phyloP scores from a whole-genome alignment of 306 rosid genomes.

The Glycine latifolia region DNA sequence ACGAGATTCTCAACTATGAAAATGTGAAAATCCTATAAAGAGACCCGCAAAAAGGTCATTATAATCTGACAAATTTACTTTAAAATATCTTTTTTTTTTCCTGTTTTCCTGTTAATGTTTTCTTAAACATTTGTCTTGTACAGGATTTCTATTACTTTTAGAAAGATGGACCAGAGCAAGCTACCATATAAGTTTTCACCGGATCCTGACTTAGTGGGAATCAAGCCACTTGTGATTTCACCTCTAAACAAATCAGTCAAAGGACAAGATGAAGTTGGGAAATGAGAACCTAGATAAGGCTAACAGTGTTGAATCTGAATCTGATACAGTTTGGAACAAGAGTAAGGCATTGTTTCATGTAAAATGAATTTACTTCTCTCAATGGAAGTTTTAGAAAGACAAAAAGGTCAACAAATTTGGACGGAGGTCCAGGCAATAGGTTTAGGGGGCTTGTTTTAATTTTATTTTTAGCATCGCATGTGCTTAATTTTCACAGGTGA shows the following conservation, averaged over 20 bases:
- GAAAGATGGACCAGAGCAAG: slow-evolving; percentile 65
- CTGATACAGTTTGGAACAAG: neutral
- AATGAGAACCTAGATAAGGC: slow-evolving; percentile 9
- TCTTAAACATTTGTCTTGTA: slow-evolving; percentile 12
- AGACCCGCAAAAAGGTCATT: slow-evolving; percentile 52
- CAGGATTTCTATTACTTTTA: slow-evolving; percentile 76
- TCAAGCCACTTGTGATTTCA: slow-evolving; percentile 49
- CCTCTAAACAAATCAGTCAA: neutral
- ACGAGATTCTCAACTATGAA: too few species aligned
- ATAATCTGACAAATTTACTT: neutral
- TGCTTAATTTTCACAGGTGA: neutral
- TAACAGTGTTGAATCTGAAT: slow-evolving; percentile 18
- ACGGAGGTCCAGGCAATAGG: neutral
- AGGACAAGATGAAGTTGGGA: neutral
- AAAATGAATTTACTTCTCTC: slow-evolving; percentile 11
- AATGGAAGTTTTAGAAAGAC: slow-evolving; percentile 36
- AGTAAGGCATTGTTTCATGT: slow-evolving; percentile 1
- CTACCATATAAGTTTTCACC: slow-evolving; percentile 51
- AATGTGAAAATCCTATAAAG: too few species aligned
- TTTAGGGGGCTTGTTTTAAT: neutral
- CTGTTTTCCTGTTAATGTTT: neutral
- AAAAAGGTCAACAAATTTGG: slow-evolving; percentile 15
- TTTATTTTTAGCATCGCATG: neutral
- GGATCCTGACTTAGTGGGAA: slow-evolving; percentile 54
- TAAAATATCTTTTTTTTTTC: neutral